Evolutionary conservation across 2,329 filamentous ascomycete genomes (phyloP), one percentile per base, ranked within the genome.

Genomic region (Arthrobotrys sphaeroides): DNA sequence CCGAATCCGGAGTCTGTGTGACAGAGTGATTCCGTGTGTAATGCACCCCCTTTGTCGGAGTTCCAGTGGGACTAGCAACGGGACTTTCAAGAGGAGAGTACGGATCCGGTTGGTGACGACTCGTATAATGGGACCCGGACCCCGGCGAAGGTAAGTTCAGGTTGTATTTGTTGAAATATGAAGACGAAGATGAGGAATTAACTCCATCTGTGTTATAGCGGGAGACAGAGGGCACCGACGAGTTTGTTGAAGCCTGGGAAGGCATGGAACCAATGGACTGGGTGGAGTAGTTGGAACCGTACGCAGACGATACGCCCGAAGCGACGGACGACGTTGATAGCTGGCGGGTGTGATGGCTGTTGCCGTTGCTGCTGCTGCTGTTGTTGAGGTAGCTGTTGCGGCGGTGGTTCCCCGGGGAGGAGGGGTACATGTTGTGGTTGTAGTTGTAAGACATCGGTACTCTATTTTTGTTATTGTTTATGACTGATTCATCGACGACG

Each of bases 341-440:
- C 20, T 75, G 72, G 10, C 72, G 72, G 40, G 42, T 69, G 51
- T 75, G 72, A 18, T 49, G 55, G 57, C 38, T 24, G 16, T 33
- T 53, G 47, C n/a, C n/a, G n/a, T n/a, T n/a, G n/a, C n/a, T 33
- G 28, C 10, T 33, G 28, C 10, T 33, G 28, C 10, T 33, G 51
- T 55, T 22, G 18, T 22, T 33, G 40, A 75, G 72, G 40, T 75
- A 51, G 28, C 36, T 57, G 18, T 62, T 67, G 45, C 72, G 72
- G 43, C 70, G 70, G n/a, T n/a, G n/a, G 55, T 68, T 65, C 13
- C 55, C 62, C 47, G 57, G 55, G 22, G 72, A 38, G 42, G 72
- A 68, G 64, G 72, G 57, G 64, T 75, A 75, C 72, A 75, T 75
- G 59, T 75, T 75, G 28, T 59, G 45, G 22, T 53, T 75, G 59